Conservation (phyloP, 306 rosid species). For the Phaseolus lunatus region DNA sequence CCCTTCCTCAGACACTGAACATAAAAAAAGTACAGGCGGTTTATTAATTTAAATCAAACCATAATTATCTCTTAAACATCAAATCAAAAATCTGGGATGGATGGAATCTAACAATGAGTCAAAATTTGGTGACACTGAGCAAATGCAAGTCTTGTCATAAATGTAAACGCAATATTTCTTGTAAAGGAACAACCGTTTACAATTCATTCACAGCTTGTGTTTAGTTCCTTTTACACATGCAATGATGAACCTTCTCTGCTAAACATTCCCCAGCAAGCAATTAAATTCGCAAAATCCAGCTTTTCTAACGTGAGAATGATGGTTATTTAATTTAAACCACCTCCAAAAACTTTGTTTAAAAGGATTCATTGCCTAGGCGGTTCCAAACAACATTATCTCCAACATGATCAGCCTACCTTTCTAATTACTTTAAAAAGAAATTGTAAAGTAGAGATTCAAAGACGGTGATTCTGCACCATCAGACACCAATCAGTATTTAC, state of each 20-base stretch:
- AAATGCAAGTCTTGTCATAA: not conserved
- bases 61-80: too few species aligned
- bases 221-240: not conserved
- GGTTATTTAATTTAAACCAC: not conserved
- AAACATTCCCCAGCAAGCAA: conserved; percentile 39
- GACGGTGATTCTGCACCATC: conserved; percentile 51
- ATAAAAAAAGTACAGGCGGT: too few species aligned
- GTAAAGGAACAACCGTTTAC: conserved; percentile 39
- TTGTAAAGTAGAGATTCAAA: conserved; percentile 30
- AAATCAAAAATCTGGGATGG: too few species aligned
- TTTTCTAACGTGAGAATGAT: conserved; percentile 44
- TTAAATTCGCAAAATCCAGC: conserved; percentile 42
- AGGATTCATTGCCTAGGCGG: conserved; percentile 42
- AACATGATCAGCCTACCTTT: conserved; percentile 45
- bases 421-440: conserved; percentile 46
- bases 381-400: conserved; percentile 52
- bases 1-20: too few species aligned
- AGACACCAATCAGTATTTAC: conserved; percentile 9
- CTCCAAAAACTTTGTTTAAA: conserved; percentile 9
- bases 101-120: not conserved
- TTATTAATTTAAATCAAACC: too few species aligned
- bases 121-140: not conserved
- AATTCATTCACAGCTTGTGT: conserved; percentile 33
- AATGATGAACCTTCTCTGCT: conserved; percentile 39
- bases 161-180: conserved; percentile 18